Conservation (phyloP, 2,329 filamentous ascomycete species). For the Clarireedia paspali region DNA sequence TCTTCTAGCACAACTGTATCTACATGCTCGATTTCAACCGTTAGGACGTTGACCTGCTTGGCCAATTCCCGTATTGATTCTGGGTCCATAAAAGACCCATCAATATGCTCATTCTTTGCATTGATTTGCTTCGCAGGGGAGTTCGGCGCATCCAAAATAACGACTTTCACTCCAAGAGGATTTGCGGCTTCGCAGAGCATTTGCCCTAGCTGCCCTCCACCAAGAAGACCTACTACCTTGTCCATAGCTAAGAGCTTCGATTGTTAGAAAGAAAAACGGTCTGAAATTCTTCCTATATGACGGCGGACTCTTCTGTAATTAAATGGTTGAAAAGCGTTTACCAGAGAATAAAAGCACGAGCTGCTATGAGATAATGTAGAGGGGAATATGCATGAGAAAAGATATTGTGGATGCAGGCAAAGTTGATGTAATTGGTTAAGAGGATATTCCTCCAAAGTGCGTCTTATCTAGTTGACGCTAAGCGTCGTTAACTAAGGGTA, state of each 20-base stretch:
- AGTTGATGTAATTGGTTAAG: too few species aligned
- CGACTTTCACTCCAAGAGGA: conserved; percentile 73
- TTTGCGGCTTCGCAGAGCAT: conserved; percentile 87
- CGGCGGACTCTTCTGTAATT: too few species aligned
- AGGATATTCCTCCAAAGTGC: too few species aligned
- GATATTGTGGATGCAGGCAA: too few species aligned
- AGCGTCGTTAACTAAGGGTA: too few species aligned
- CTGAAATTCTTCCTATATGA: too few species aligned
- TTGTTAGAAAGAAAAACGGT: too few species aligned
- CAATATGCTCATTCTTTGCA: conserved; percentile 64
- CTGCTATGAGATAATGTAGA: too few species aligned
- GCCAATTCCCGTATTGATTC: conserved; percentile 76
- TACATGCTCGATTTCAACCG: conserved; percentile 93
- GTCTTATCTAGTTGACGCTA: too few species aligned
- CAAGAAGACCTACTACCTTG: conserved; percentile 39
- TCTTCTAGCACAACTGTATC: conserved; percentile 85
- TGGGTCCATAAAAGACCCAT: conserved; percentile 81
- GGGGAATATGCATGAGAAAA: too few species aligned
- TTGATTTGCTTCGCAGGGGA: conserved; percentile 83
- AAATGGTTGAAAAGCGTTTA: too few species aligned
- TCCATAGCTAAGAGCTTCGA: conserved; percentile 16
- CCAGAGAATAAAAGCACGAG: too few species aligned
- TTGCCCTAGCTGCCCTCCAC: conserved; percentile 72
- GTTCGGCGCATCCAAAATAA: conserved; percentile 67
- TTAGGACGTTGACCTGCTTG: conserved; percentile 67